Evolutionary conservation across 2,329 filamentous ascomycete species (phyloP), one percentile per base, ranked within the genome.

Genomic region (Coniochaeta pulveracea): DNA sequence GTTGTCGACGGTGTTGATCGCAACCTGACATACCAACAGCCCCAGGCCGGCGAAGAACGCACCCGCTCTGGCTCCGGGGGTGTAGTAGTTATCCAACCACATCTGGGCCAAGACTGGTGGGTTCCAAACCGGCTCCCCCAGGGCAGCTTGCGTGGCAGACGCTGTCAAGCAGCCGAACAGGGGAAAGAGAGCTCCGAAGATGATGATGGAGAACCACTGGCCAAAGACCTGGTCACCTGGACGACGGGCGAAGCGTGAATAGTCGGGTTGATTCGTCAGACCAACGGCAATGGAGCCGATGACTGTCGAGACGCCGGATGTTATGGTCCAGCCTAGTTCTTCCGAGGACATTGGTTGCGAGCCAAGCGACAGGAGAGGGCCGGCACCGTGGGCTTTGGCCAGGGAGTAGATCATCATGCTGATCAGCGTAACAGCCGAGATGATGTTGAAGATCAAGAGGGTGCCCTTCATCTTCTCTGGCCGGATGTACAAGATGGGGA

Each of bases 1-100:
- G 41, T 72, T 72, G 34, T 63, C 53, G 24, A 65, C 55, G 8
- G 56, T 51, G 39, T 61, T 59, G 40, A 64, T 58, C 5, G 57
- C 62, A 15, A 69, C 49, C 40, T 66, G 61, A 9, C 54, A 60
- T 2, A 61, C 48, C 2, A 65, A 53, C 2, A 68, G 49, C 1
- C 58, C 63, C 6, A 60, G 40, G 3, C 58, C 57, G 15, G 57
- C 57, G 43, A 69, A 67, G 45, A 66, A 65, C 4, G 57, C 56
- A 1, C 51, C 61, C 2, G 62, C 61, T 4, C 64, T 51, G 2
- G 56, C 46, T 31, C 45, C 45, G 10, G 49, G 41, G 16, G 48
- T 47, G 33, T 47, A 46, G 35, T 49, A 46, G 35, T 38, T 40
- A 44, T 55, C 45, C 11, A 57, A 47, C 46, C 52, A 55, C 36